These are phyloP conservation scores for Xylaria scruposa DNA, from an alignment of 495 filamentous ascomycete genomes.

Conservation along the genomic window DNA sequence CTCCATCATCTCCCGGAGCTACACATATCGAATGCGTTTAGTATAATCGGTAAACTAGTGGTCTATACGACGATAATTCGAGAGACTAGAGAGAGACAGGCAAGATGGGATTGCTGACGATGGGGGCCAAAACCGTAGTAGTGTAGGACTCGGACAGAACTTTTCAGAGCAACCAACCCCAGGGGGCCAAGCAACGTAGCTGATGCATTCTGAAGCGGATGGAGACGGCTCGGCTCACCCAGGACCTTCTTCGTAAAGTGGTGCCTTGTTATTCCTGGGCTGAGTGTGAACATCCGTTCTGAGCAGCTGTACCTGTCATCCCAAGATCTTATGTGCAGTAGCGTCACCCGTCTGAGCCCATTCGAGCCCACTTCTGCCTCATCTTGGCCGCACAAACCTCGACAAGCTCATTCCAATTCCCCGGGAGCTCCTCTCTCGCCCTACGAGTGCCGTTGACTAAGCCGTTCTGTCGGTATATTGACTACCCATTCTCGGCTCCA, in stretches of 20 bases:
- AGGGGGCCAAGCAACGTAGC: not conserved
- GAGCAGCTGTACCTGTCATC: not conserved
- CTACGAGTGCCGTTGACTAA: constrained; percentile 17
- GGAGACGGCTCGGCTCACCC: constrained; percentile 1
- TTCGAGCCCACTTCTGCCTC: constrained; percentile 19
- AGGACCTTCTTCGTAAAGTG: not conserved
- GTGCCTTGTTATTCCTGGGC: constrained; percentile 9
- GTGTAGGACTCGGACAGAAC: constrained; percentile 13
- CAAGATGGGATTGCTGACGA: constrained; percentile 12
- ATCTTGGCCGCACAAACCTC: not conserved
- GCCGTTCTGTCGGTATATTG: constrained; percentile 18
- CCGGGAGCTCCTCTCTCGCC: constrained; percentile 15
- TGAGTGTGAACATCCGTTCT: not conserved
- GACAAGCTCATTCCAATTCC: constrained; percentile 8
- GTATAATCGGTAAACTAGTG: not conserved
- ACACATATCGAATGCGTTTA: not conserved
- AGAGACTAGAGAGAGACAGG: constrained; percentile 3
- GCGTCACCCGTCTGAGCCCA: constrained; percentile 7
- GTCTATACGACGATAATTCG: not conserved
- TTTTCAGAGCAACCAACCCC: constrained; percentile 13
- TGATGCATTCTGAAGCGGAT: not conserved
- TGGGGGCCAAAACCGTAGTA: constrained; percentile 11
- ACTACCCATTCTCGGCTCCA: not conserved
- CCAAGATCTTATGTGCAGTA: constrained; percentile 30
- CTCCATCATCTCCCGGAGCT: not conserved